These are phyloP conservation scores for Exophiala sideris DNA, from an alignment of 2,329 filamentous ascomycete species.

Conservation along the genomic window DNA sequence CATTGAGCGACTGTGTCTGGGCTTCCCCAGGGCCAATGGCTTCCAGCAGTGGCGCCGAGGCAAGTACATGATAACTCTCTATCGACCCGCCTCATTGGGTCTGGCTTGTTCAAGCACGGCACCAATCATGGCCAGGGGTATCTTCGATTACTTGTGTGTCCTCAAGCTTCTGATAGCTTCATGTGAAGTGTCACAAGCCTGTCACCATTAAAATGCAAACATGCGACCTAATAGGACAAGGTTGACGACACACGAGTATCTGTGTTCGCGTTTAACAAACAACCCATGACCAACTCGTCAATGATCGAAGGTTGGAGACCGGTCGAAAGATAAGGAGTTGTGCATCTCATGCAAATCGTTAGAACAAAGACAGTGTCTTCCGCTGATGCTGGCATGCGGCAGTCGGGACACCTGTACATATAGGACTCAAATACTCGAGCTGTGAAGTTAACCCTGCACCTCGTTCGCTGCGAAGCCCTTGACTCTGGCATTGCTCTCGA, in stretches of 20 bases:
- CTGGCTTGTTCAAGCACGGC: not conserved
- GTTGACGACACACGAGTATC: not conserved
- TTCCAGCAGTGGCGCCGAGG: not conserved
- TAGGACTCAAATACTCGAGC: not conserved
- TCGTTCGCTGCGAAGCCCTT: not conserved
- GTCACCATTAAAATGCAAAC: not conserved
- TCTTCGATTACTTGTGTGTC: not conserved
- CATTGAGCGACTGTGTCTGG: not conserved
- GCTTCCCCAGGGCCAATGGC: not conserved
- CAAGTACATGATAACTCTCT: conserved; percentile 8
- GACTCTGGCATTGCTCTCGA: not conserved
- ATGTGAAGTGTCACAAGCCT: not conserved
- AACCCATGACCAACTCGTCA: not conserved
- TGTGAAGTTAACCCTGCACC: not conserved
- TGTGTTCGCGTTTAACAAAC: not conserved
- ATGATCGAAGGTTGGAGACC: not conserved
- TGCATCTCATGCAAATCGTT: not conserved
- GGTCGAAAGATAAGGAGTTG: conserved; percentile 5
- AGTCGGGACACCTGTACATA: not conserved
- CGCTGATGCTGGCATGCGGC: not conserved
- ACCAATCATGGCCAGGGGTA: not conserved
- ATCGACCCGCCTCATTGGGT: conserved; percentile 18
- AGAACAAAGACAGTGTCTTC: not conserved
- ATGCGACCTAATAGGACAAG: not conserved
- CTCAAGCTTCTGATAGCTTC: not conserved